phyloP scores from a whole-genome alignment of 2,329 filamentous ascomycete species.

The Parastagonospora avenae region DNA sequence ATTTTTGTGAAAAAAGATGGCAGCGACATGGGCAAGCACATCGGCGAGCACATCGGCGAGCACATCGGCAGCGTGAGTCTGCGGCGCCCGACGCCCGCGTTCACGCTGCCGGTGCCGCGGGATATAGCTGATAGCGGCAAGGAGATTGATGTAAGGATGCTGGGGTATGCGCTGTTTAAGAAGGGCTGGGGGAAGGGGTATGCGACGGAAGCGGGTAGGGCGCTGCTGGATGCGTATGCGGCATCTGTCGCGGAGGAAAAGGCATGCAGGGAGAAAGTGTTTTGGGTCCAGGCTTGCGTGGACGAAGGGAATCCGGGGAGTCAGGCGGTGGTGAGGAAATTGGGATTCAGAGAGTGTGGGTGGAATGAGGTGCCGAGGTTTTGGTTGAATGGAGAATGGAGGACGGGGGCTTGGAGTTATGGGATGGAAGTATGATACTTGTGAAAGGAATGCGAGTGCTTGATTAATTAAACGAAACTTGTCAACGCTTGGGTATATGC shows the following conservation, averaged over 20 bases:
- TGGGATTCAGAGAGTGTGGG: slow-evolving; percentile 31
- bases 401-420: slow-evolving; percentile 25
- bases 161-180: slow-evolving; percentile 32
- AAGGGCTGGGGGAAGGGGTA: slow-evolving; percentile 31
- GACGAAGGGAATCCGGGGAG: slow-evolving; percentile 27
- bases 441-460: not conserved
- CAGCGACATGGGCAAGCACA: slow-evolving; percentile 3
- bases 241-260: slow-evolving; percentile 1
- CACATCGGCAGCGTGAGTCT: slow-evolving; percentile 23
- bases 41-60: slow-evolving; percentile 15
- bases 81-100: slow-evolving; percentile 7
- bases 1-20: slow-evolving; percentile 10
- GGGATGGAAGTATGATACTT: slow-evolving; percentile 24
- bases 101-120: slow-evolving; percentile 5
- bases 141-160: slow-evolving; percentile 13
- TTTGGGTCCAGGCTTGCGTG: slow-evolving; percentile 33
- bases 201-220: slow-evolving; percentile 31
- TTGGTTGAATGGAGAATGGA: slow-evolving; percentile 33
- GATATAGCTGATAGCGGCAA: not conserved
- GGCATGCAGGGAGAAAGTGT: slow-evolving; percentile 6
- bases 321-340: slow-evolving; percentile 26
- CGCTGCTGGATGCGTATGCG: slow-evolving; percentile 21
- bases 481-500: not conserved
- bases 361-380: slow-evolving; percentile 24
- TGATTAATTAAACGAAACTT: not conserved